phyloP scores from a whole-genome alignment of 345 rosid genomes.

The Rhizophora apiculata region DNA sequence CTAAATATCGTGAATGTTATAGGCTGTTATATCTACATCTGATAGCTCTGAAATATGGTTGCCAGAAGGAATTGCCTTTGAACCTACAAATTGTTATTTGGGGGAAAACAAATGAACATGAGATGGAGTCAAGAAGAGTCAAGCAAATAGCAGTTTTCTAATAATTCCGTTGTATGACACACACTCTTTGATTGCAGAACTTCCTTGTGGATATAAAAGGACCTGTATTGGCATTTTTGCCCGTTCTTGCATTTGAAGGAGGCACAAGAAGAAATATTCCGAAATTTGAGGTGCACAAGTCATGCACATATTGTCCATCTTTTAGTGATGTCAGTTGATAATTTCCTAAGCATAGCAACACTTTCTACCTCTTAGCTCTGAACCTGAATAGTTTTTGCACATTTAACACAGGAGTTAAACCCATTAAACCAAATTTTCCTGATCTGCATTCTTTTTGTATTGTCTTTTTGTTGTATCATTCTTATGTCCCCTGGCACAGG shows the following conservation, averaged over 20 bases:
- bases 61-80: too few species aligned
- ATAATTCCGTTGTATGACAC: not conserved
- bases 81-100: too few species aligned
- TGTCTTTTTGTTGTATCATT: not conserved
- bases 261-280: slow-evolving; percentile 77
- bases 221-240: slow-evolving; percentile 61
- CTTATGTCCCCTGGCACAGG: slow-evolving; percentile 32
- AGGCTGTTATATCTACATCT: too few species aligned
- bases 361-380: not conserved
- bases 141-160: too few species aligned
- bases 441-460: not conserved
- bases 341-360: not conserved
- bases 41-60: too few species aligned
- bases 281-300: slow-evolving; percentile 51
- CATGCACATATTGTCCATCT: not conserved
- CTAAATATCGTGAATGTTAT: too few species aligned
- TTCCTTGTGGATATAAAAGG: slow-evolving; percentile 81
- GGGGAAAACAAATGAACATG: too few species aligned
- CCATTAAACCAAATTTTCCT: not conserved
- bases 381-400: too few species aligned
- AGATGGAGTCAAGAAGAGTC: too few species aligned
- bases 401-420: too few species aligned
- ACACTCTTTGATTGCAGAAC: slow-evolving; percentile 39
- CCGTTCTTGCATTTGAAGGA: slow-evolving; percentile 87
- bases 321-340: not conserved